phyloP scores from a whole-genome alignment of 78 protist species.

The Dictyostelium intermedium region DNA sequence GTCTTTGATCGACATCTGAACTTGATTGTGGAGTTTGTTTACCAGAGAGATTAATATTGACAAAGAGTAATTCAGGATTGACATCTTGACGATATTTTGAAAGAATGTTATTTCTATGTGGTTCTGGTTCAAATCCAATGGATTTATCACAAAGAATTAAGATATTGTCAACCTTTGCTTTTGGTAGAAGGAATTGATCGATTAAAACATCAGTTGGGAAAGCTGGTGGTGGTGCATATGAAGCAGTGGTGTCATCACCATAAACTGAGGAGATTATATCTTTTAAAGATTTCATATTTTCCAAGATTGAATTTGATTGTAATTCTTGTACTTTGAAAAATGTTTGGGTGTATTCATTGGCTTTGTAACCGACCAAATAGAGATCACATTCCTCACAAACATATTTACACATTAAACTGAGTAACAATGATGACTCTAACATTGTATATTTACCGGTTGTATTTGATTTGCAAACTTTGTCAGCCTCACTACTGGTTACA shows the following conservation, averaged over 20 bases:
- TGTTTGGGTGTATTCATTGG: background rate
- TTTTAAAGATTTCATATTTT: slow-evolving; percentile 42
- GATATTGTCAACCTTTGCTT: slow-evolving; percentile 74
- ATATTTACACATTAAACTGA: slow-evolving; percentile 88
- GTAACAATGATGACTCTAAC: slow-evolving; percentile 70
- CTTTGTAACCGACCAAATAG: slow-evolving; percentile 32
- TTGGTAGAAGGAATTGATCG: background rate
- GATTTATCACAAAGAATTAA: slow-evolving; percentile 40
- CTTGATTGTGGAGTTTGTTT: background rate
- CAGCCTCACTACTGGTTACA: background rate
- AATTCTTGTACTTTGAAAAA: slow-evolving; percentile 4
- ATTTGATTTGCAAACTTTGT: background rate
- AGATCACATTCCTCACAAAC: slow-evolving; percentile 88
- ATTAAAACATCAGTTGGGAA: slow-evolving; percentile 19
- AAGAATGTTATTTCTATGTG: slow-evolving; percentile 18
- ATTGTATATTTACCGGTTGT: slow-evolving; percentile 31
- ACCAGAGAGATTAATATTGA: slow-evolving; percentile 82
- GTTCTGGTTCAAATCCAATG: background rate
- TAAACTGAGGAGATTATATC: background rate
- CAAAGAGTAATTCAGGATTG: slow-evolving; percentile 84
- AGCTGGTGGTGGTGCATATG: background rate
- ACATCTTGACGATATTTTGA: slow-evolving; percentile 80
- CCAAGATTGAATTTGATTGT: slow-evolving; percentile 71
- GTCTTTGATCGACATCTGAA: background rate
- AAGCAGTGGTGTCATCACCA: background rate